Evolutionary conservation across 306 rosid species (phyloP), one percentile per base, ranked within the genome.

Genomic region (Medicago arabica): DNA sequence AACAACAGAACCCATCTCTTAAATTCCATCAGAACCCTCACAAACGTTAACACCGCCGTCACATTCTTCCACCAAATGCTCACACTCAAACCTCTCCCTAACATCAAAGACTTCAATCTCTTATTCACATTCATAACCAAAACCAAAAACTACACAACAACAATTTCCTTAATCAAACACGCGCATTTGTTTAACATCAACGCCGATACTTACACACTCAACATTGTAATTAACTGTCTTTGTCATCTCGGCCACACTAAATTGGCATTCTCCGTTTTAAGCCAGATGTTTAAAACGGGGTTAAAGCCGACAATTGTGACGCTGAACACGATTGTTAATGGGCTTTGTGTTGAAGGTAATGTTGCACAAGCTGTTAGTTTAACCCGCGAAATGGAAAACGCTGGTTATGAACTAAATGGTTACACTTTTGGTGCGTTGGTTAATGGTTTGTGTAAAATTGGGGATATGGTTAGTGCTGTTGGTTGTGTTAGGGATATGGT

Each of bases 11-110:
- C 44, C 64, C 44, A 69, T 0, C 54, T 78, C 65, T 23, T 78
- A 12, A 49, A 78, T 7, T 57, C 71, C 5, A 72, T 82, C 5
- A 61, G 61, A 9, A 72, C 36, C 49, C 67, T 82, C 41, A 1
- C 68, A 25, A 60, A 47, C 31, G 31, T 76, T 46, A 65, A 68
- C n/a, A 23, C 77, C 25, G 81, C 84, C 9, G 17, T 77, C 14
- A n/a, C 65, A n/a, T n/a, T 80, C 57, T 83, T 84, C 65, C 51
- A 65, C 67, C 25, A 43, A 62, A 81, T 87, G 86, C 74, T 82
- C 71, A 25, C 61, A 0, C n/a, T 67, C 11, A 21, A 53, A 0
- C 85, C 82, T 36, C 39, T 76, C 36, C 88, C 85, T 1, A 15
- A 44, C 17, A 2, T 62, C 1, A 66, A 67, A 4, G 74, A 74